Evolutionary conservation across 345 rosid genomes (phyloP), one percentile per base, ranked within the genome.

Genomic region (Arabis hirsuta): DNA sequence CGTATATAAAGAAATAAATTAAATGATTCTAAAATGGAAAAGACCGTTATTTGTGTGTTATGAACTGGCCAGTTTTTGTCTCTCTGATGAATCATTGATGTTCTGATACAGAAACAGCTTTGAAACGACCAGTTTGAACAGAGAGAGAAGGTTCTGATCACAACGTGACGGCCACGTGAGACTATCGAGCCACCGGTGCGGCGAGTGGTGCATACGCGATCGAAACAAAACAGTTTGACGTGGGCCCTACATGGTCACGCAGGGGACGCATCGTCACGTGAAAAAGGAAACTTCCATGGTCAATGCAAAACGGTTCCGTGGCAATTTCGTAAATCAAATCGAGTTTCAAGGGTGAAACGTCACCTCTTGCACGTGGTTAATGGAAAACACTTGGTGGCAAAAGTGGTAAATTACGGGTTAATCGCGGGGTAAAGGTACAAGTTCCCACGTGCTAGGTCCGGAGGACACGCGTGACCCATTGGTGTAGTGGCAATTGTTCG

Each of bases 381-480:
- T 46, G 60, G 9, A 12, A n/a, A 27, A 53, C 42, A 7, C 32
- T 19, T 7, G 12, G 47, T 63, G 80, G 76, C 62, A 70, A 20
- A 20, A 42, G 12, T 65, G 1, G 76, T 71, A 76, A 71, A 29
- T 56, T 3, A 29, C 0, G 3, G 4, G 0, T 0, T 5, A 52
- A 4, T 55, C 9, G 12, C 4, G 34, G 42, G 79, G 71, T 63
- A 64, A 14, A 5, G 0, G 29, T 44, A 14, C 13, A 56, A 14
- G 13, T 39, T 76, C 76, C 76, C 72, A 76, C 80, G 80, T 76
- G 80, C 62, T 76, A 50, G 55, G 67, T 50, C 71, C 74, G 74
- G 60, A 38, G 31, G 63, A 76, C 67, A 58, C 59, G 80, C 75
- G 75, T 76, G 67, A 76, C 72, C 65, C 67, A 62, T 36, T 34